Evolutionary conservation across 1,139 yeast species (phyloP).

Genomic region (Diutina pseudorugosa): DNA sequence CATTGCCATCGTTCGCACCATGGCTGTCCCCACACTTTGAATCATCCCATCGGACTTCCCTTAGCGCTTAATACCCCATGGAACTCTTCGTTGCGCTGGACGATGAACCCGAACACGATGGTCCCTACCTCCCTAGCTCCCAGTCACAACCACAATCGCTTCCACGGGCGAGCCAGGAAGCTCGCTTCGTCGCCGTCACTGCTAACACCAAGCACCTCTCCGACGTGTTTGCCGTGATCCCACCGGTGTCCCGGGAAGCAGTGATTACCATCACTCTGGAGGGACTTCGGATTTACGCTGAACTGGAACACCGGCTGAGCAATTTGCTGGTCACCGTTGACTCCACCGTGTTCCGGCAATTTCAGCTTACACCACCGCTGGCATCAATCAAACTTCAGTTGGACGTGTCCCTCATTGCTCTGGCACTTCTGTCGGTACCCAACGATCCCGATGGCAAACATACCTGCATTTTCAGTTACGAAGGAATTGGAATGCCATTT

Average conservation of each 20-base stretch:
- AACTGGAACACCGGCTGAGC: not conserved
- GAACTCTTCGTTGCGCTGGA: not conserved
- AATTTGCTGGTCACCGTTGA: not conserved
- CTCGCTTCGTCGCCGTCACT: not conserved
- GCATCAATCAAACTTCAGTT: not conserved
- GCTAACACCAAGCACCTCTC: not conserved
- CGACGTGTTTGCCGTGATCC: not conserved
- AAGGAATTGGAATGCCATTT: constrained; percentile 28
- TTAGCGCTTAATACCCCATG: not conserved
- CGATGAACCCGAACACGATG: not conserved
- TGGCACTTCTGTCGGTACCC: not conserved
- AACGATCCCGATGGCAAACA: not conserved
- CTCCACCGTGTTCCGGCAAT: not conserved
- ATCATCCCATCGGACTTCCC: not conserved
- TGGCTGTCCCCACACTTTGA: too few relatives aligned
- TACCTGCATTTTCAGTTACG: not conserved
- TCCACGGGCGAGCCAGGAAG: not conserved
- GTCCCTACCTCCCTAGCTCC: not conserved
- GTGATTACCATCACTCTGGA: not conserved
- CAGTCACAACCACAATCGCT: not conserved
- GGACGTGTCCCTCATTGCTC: not conserved
- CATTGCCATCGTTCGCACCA: too few relatives aligned
- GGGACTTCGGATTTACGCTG: not conserved
- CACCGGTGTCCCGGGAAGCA: not conserved
- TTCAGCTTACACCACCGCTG: not conserved